phyloP scores from a whole-genome alignment of 116 monocot genomes.

The Papilionanthe hybrid region DNA sequence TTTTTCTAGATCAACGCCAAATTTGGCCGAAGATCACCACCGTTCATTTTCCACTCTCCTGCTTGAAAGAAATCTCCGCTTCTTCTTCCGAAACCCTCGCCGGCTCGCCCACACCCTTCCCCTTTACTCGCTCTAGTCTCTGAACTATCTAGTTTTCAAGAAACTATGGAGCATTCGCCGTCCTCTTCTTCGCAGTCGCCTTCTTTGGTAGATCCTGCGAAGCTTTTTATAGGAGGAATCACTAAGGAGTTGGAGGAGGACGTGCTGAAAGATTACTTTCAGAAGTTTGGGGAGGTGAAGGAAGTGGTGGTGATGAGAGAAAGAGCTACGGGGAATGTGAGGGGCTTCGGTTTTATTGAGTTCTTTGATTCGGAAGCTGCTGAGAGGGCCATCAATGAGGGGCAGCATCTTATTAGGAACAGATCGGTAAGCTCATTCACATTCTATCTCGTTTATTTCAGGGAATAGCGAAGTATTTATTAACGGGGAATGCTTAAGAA shows the following conservation, averaged over 20 bases:
- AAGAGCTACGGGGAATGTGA: conserved; percentile 8
- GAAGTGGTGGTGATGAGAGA: conserved; percentile 18
- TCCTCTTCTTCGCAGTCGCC: background rate
- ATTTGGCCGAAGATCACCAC: background rate
- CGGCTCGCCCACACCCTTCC: background rate
- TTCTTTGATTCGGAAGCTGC: conserved; percentile 18
- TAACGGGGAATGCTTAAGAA: background rate
- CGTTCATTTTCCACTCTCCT: background rate
- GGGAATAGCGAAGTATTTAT: background rate
- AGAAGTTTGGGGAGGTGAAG: conserved; percentile 29
- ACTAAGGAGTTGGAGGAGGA: conserved; percentile 11
- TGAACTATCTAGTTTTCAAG: background rate
- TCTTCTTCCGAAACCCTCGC: conserved; percentile 4
- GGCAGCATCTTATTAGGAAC: conserved; percentile 7
- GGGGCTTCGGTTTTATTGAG: conserved; percentile 36
- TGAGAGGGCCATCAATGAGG: conserved; percentile 15
- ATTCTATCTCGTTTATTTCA: background rate
- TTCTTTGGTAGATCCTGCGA: conserved; percentile 9
- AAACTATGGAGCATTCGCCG: background rate
- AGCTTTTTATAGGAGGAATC: conserved; percentile 34
- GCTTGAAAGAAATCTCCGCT: background rate
- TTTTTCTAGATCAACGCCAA: background rate
- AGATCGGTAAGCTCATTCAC: background rate
- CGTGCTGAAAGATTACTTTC: conserved; percentile 20
- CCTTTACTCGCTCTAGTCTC: background rate